Base-by-base conservation (phyloP, 768 basidiomycete species). In the Gloeopeniophorella convolvens region DNA sequence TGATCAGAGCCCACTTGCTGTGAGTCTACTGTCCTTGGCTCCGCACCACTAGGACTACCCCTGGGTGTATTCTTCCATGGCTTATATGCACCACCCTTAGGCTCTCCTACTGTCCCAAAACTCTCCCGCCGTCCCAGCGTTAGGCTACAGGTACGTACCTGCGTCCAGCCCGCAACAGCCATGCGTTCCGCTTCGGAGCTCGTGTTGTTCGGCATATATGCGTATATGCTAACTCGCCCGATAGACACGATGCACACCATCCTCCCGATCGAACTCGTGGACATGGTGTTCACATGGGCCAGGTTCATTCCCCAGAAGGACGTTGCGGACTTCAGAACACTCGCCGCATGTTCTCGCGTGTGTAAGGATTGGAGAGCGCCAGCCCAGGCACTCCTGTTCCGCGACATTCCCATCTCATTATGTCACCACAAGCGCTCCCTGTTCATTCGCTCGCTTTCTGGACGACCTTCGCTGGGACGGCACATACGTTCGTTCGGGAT, bases 401-500 rank as follows among this genome's bases (percentile, higher is more conserved):
- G 52, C 3, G 24, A 54, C 23, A 27, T 48, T 13, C 52, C 52
- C 24, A 54, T 54, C 18, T 54, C 52, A 4, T 32, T 54, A 8
- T 54, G 42, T 42, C 42, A 43, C 23, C 46, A 30, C 31, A 30
- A 36, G 10, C 46, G 42, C 1, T 48, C 52, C 5, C 24, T 48
- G 16, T 24, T 54, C 11, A 37, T 43, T 7, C 46, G 34, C n/a
- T 21, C 46, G 4, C 41, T 54, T 16, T 39, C 30, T 28, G 30
- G 39, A 32, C 30, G 42, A 16, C 52, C 52, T 21, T 45, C 37
- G 16, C 42, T 54, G 8, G 52, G 47, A 12, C 35, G 42, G 7
- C 52, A 54, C 18, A 54, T 48, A 13, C 52, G 52, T 6, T 48
- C 52, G 3, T 54, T 54, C 7, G 51, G 51, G 6, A 53, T 53